Evolutionary conservation across 1,284 basidiomycete species (phyloP), one percentile per base, ranked within the genome.

Genomic region (Dichomitus squalens): DNA sequence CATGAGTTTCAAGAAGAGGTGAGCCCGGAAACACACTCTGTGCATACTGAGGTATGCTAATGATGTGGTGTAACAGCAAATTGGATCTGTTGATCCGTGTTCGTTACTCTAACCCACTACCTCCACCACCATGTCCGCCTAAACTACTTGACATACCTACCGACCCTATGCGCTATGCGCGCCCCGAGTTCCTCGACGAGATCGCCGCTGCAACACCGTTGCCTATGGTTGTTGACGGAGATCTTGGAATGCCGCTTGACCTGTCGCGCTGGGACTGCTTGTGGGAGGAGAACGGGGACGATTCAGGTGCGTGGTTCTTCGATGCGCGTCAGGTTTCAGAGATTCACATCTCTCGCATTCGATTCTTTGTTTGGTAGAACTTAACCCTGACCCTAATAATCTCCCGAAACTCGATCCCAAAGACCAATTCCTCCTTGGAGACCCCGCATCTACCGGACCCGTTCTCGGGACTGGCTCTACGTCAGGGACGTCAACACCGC

Each of bases 201-300:
- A 77, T 97, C 40, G 90, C 91, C 1, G 85, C 88, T 49, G 90
- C 92, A 46, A 85, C 87, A 6, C 88, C 90, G 0, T 72, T 96
- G 9, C 94, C 95, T 0, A 94, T 98, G 92, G 88, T 97, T 58
- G 88, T 96, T 1, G 95, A 98, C 67, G 90, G 92, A 1, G 95
- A 98, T 71, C 89, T 90, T 68, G 95, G 95, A 1, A 96, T 98
- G 93, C 94, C 95, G 0, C 75, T 98, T 21, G 92, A 97, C 70
- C 74, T 96, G 48, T 88, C 90, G 21, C 81, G 82, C 58, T 95
- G 87, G 80, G 88, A 91, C 48, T 90, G 86, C 34, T 74, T 93
- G 18, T 94, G 93, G 92, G 88, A 91, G 52, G 90, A 92, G 44
- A 82, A 82, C 46, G 87, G 79, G 9, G 82, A 88, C 66, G 87